Evolutionary conservation across 495 filamentous ascomycete genomes (phyloP).

Genomic region (Entonaema liquescens): DNA sequence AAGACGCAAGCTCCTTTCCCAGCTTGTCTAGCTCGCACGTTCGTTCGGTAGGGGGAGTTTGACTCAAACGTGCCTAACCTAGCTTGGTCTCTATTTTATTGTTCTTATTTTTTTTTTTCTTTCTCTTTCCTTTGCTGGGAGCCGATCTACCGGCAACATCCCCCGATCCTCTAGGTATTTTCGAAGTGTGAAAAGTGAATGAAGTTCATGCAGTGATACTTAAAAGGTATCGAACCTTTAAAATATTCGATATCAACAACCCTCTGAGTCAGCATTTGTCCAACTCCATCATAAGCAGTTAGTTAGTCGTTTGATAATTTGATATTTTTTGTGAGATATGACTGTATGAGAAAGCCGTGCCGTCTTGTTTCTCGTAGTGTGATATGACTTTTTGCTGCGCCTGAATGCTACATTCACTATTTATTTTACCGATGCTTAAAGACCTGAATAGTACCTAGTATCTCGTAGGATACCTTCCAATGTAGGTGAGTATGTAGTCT

Average conservation of each 20-base stretch:
- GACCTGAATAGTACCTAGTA: not conserved
- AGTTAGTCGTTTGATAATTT: not conserved
- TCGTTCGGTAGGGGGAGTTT: constrained; percentile 20
- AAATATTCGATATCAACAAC: constrained; percentile 6
- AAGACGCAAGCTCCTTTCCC: constrained; percentile 27
- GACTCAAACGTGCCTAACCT: constrained; percentile 33
- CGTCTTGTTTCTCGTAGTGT: constrained; percentile 14
- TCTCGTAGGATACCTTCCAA: not conserved
- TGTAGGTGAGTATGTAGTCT: not conserved
- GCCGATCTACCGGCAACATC: constrained; percentile 24
- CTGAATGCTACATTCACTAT: not conserved
- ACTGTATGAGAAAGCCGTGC: constrained; percentile 5
- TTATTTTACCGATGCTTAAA: not conserved
- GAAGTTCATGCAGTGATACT: not conserved
- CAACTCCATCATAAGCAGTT: constrained; percentile 23
- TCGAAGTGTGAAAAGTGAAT: not conserved
- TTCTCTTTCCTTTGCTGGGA: constrained; percentile 2
- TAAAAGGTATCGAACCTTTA: not conserved
- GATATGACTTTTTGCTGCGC: constrained; percentile 9
- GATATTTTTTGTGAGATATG: constrained; percentile 23
- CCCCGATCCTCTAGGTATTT: constrained; percentile 9
- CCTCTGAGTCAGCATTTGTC: constrained; percentile 30
- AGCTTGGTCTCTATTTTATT: constrained; percentile 6
- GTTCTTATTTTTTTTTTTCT: not conserved
- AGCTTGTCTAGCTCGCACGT: constrained; percentile 13